A percentile compares a stretch with the other conserved stretches of the same genome.
phyloP scores from a whole-genome alignment of 2,329 filamentous ascomycete species.

The Leptoxyphium fumago region DNA sequence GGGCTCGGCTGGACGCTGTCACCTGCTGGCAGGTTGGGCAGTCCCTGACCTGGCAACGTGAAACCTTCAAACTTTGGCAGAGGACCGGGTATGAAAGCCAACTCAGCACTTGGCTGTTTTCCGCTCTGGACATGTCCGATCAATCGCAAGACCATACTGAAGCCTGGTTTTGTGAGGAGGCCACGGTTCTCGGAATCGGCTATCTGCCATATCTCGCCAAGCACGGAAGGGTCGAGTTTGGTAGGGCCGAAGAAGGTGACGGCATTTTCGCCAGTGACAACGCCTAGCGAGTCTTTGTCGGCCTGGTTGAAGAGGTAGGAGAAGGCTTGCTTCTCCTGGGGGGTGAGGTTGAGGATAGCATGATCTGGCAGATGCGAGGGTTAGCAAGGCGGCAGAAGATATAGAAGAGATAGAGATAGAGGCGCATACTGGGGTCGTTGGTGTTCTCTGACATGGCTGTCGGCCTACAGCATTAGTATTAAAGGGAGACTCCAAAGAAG shows the following conservation, averaged over 20 bases:
- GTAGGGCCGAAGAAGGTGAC: conserved; percentile 98
- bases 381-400: too few relatives aligned
- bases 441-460: conserved; percentile 7
- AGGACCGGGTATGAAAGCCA: conserved; percentile 77
- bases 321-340: conserved; percentile 88
- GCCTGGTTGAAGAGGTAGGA: conserved; percentile 86
- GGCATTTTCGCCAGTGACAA: conserved; percentile 89
- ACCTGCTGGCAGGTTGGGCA: conserved; percentile 3
- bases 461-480: neutral
- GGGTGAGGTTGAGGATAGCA: conserved; percentile 50
- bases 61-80: conserved; percentile 84
- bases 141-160: conserved; percentile 80
- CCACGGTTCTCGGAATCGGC: conserved; percentile 94
- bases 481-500: neutral
- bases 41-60: conserved; percentile 24
- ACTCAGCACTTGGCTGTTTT: conserved; percentile 61
- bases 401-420: neutral
- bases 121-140: conserved; percentile 92
- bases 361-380: conserved; percentile 10
- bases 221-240: conserved; percentile 64
- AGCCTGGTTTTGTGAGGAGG: conserved; percentile 80
- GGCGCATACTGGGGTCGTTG: conserved; percentile 6
- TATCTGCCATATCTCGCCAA: conserved; percentile 99
- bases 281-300: conserved; percentile 78
- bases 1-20: conserved; percentile 10